These are phyloP conservation scores for Eimeria brunetti DNA, from an alignment of 169 alveolate genomes.

Conservation along the genomic window DNA sequence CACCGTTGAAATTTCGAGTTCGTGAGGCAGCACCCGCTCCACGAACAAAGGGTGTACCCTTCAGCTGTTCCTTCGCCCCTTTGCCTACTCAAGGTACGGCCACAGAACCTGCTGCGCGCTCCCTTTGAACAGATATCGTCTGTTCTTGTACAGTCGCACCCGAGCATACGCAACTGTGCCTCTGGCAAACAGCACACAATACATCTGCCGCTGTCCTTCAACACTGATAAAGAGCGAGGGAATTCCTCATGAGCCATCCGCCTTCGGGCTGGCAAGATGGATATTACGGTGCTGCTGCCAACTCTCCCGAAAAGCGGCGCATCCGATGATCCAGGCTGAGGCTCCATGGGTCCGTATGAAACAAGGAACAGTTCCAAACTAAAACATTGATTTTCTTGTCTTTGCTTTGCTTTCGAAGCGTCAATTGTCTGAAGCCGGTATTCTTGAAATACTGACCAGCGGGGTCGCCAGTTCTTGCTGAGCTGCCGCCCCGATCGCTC, in stretches of 20 bases:
- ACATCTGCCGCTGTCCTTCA: neutral
- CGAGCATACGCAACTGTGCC: neutral
- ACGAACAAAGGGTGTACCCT: neutral
- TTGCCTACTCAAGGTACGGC: neutral
- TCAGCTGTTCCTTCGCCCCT: neutral
- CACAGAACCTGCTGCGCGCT: neutral
- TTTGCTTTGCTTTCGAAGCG: neutral
- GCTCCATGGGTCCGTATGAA: constrained; percentile 3
- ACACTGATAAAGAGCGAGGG: too few relatives aligned
- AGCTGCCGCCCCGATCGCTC: constrained; percentile 43
- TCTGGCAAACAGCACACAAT: neutral
- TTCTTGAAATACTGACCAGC: neutral
- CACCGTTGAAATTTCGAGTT: neutral
- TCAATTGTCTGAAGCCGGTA: neutral
- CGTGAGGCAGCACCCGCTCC: constrained; percentile 5
- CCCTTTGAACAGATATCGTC: neutral
- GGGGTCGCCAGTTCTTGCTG: neutral
- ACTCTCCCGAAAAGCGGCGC: constrained; percentile 12
- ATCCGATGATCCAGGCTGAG: neutral
- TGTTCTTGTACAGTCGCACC: neutral
- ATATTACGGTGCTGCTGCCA: neutral
- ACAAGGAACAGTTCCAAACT: neutral
- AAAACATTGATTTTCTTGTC: neutral
- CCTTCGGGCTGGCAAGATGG: neutral
- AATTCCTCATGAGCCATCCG: neutral